Conservation (phyloP, 257 asterid genomes). For the Ilex asprella region DNA sequence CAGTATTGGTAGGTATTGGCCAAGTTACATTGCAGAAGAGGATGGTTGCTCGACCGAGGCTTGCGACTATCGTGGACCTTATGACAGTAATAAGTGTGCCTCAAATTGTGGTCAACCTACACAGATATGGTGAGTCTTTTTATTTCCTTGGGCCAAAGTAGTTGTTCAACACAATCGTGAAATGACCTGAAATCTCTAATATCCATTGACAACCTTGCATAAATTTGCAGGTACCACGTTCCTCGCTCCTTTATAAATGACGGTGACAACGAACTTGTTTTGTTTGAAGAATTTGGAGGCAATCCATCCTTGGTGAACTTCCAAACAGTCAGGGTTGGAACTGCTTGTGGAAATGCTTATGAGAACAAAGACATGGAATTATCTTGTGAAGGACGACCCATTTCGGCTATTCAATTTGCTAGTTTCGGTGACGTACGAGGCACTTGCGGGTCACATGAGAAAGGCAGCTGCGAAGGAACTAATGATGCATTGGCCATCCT, state of each 20-base stretch:
- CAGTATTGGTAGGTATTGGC: constrained; percentile 72
- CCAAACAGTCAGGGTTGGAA: constrained; percentile 31
- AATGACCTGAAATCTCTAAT: too few species aligned
- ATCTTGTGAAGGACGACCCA: constrained; percentile 36
- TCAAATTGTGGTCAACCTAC: constrained; percentile 53
- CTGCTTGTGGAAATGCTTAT: constrained; percentile 33
- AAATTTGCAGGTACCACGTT: constrained; percentile 44
- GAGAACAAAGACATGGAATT: constrained; percentile 32
- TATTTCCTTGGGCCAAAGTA: too few species aligned
- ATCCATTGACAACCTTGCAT: too few species aligned
- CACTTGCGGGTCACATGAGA: constrained; percentile 33
- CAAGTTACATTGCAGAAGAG: constrained; percentile 31
- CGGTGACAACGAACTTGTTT: constrained; percentile 31
- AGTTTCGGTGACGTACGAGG: constrained; percentile 48
- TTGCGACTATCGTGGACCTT: constrained; percentile 69
- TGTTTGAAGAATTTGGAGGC: constrained; percentile 65
- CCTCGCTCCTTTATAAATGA: constrained; percentile 43
- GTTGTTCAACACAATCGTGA: too few species aligned
- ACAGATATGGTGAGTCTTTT: constrained; percentile 42
- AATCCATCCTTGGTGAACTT: constrained; percentile 37
- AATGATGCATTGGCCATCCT: constrained; percentile 20
- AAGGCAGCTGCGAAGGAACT: constrained; percentile 31
- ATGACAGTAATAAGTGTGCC: constrained; percentile 35
- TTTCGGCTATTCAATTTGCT: constrained; percentile 37
- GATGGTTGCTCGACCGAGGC: constrained; percentile 42